phyloP scores from a whole-genome alignment of 2,329 filamentous ascomycete genomes.

The Neonectria ditissima region DNA sequence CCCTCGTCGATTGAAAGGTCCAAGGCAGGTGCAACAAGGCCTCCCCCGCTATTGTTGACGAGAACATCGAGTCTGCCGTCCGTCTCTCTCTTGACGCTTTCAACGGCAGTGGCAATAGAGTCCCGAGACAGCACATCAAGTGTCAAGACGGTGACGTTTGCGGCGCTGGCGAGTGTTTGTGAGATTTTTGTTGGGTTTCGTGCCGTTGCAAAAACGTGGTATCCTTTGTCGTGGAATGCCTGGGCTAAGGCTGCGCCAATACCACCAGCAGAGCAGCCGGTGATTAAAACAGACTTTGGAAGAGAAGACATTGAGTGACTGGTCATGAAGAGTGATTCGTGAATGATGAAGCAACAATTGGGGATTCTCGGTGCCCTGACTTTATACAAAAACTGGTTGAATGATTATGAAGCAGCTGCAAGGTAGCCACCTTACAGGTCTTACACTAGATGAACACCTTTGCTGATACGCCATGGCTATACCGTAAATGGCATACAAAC shows the following conservation, averaged over 20 bases:
- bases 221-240: constrained; percentile 38
- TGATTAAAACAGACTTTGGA: constrained; percentile 40
- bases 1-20: constrained; percentile 38
- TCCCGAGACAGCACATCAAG: constrained; percentile 47
- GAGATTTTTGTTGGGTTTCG: constrained; percentile 45
- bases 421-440: no score
- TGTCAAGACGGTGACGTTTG: constrained; percentile 39
- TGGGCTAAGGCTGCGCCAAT: constrained; percentile 40
- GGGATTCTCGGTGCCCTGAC: neutral
- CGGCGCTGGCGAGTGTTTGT: constrained; percentile 33
- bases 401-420: neutral
- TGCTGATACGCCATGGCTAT: neutral
- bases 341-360: no score
- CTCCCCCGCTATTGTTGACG: constrained; percentile 40
- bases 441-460: no score
- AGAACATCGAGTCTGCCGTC: constrained; percentile 38
- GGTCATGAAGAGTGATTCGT: neutral
- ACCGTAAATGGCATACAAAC: constrained; percentile 16
- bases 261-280: constrained; percentile 43
- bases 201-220: constrained; percentile 49
- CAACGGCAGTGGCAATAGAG: constrained; percentile 41
- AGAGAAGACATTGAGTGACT: constrained; percentile 18
- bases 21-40: constrained; percentile 35
- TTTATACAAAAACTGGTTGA: constrained; percentile 8
- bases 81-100: constrained; percentile 32